phyloP scores from a whole-genome alignment of 2,329 filamentous ascomycete species.

The Capronia epimyces region DNA sequence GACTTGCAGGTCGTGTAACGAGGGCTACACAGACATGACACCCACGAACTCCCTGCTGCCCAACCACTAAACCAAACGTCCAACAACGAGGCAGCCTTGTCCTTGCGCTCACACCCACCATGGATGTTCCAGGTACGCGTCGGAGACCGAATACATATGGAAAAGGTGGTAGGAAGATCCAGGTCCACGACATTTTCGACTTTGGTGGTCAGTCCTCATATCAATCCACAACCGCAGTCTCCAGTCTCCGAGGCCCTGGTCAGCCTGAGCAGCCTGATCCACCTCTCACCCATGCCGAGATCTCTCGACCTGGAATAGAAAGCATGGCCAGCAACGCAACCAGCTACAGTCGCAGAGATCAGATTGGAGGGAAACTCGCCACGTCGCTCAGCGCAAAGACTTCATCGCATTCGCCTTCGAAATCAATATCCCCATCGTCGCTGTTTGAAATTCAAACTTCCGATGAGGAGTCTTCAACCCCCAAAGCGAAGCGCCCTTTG shows the following conservation, averaged over 20 bases:
- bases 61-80: neutral
- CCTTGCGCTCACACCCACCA: constrained; percentile 5
- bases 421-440: neutral
- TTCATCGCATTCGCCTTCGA: neutral
- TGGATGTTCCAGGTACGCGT: constrained; percentile 21
- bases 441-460: constrained; percentile 29
- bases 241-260: neutral
- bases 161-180: constrained; percentile 25
- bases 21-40: neutral
- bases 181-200: constrained; percentile 25
- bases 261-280: no score
- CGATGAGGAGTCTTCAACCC: constrained; percentile 21
- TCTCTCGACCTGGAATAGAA: neutral
- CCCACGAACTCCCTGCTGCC: neutral
- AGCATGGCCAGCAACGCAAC: neutral
- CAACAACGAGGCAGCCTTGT: neutral
- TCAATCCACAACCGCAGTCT: neutral
- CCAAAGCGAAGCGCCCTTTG: constrained; percentile 3
- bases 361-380: neutral
- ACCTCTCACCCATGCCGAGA: neutral
- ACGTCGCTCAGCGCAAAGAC: neutral
- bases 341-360: neutral
- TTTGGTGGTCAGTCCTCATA: constrained; percentile 3
- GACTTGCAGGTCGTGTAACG: no score
- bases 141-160: constrained; percentile 39